A percentile compares a stretch with the other conserved stretches of the same genome.
phyloP scores from a whole-genome alignment of 2,329 filamentous ascomycete species.

The Cytospora schulzeri region DNA sequence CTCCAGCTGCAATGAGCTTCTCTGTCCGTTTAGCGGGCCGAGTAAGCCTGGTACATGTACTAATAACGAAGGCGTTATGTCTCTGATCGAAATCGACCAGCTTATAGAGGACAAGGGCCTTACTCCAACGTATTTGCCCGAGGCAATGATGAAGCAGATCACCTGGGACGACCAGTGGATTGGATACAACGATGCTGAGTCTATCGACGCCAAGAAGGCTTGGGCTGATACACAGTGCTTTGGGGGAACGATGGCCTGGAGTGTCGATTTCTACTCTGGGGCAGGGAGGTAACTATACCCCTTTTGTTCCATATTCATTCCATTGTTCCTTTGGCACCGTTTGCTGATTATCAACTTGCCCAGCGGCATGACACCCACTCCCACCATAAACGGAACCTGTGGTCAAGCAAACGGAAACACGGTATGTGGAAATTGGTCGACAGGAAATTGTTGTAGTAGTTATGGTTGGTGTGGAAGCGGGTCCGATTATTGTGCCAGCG shows the following conservation, averaged over 20 bases:
- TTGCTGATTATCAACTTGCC: neutral
- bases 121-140: slow-evolving; percentile 27
- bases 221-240: slow-evolving; percentile 36
- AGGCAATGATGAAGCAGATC: slow-evolving; percentile 35
- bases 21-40: slow-evolving; percentile 33
- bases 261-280: slow-evolving; percentile 29
- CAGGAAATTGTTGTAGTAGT: neutral
- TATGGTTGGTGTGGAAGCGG: neutral
- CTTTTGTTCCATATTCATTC: neutral
- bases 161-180: slow-evolving; percentile 35
- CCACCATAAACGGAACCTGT: neutral
- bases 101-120: slow-evolving; percentile 32
- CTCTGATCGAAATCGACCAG: slow-evolving; percentile 36
- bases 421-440: neutral
- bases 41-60: slow-evolving; percentile 37
- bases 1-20: slow-evolving; percentile 32
- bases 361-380: neutral
- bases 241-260: slow-evolving; percentile 39
- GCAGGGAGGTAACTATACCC: neutral
- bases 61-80: slow-evolving; percentile 35
- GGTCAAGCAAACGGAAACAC: neutral
- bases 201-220: slow-evolving; percentile 32
- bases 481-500: neutral
- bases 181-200: slow-evolving; percentile 33
- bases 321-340: neutral